Evolutionary conservation across 2,329 filamentous ascomycete genomes (phyloP).

Genomic region (Kalmusia sp.): DNA sequence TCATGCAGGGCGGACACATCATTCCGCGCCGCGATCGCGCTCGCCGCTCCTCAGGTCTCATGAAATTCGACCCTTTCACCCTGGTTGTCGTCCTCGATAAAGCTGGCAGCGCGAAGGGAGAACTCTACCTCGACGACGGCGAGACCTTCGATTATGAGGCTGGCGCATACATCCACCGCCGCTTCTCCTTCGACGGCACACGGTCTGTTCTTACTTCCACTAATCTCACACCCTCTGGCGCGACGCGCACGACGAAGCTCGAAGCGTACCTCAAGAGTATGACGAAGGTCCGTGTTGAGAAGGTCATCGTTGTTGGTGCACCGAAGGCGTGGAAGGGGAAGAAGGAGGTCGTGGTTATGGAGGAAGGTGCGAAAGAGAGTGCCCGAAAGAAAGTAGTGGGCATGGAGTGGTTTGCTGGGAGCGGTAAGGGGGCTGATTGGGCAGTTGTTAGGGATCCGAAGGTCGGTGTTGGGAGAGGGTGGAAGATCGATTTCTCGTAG

Average conservation of each 20-base stretch:
- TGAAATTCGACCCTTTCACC: conserved; percentile 96
- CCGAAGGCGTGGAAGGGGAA: conserved; percentile 74
- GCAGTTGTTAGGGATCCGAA: conserved; percentile 69
- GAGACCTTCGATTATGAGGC: conserved; percentile 88
- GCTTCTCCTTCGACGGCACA: conserved; percentile 69
- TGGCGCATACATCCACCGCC: conserved; percentile 87
- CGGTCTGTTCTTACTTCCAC: conserved; percentile 71
- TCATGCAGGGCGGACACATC: conserved; percentile 94
- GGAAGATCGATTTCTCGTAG: conserved; percentile 64
- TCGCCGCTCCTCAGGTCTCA: conserved; percentile 82
- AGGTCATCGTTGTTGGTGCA: conserved; percentile 82
- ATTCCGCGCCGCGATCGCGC: conserved; percentile 89
- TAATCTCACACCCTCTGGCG: conserved; percentile 37
- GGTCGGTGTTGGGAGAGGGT: conserved; percentile 67
- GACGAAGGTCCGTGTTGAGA: conserved; percentile 79
- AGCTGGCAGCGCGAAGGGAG: conserved; percentile 76
- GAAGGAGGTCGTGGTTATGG: conserved; percentile 69
- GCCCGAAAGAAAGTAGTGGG: conserved; percentile 57
- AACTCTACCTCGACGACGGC: conserved; percentile 90
- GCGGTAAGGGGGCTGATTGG: conserved; percentile 65
- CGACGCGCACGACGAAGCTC: conserved; percentile 67
- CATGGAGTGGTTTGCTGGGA: conserved; percentile 64
- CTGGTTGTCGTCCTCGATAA: conserved; percentile 77
- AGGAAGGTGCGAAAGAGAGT: conserved; percentile 58
- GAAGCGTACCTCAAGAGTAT: conserved; percentile 81